Evolutionary conservation across 2,329 filamentous ascomycete species (phyloP).

Genomic region (Cladophialophora exuberans): DNA sequence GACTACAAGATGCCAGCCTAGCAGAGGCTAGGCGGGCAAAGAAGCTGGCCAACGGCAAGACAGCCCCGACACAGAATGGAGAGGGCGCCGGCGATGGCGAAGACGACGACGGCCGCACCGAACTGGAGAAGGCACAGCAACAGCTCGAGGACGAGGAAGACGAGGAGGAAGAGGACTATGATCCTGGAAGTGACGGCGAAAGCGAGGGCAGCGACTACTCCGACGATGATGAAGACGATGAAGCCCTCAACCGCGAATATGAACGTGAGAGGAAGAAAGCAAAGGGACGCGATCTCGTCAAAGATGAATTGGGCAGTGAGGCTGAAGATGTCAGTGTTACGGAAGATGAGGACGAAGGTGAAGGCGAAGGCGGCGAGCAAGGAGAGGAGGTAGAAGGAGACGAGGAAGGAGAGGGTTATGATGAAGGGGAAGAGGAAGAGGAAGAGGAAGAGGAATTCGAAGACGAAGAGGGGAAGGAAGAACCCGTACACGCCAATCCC

Average conservation of each 20-base stretch:
- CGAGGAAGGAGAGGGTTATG: slow-evolving; percentile 12
- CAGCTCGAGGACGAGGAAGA: slow-evolving; percentile 49
- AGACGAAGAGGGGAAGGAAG: not conserved
- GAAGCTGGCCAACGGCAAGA: slow-evolving; percentile 43
- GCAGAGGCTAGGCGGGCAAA: slow-evolving; percentile 64
- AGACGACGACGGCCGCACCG: slow-evolving; percentile 56
- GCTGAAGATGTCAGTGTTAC: slow-evolving; percentile 43
- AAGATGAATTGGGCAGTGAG: slow-evolving; percentile 49
- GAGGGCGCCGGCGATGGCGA: slow-evolving; percentile 33
- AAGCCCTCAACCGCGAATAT: slow-evolving; percentile 35
- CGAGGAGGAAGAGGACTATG: slow-evolving; percentile 55
- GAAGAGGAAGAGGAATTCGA: slow-evolving; percentile 13
- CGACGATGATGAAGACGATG: slow-evolving; percentile 43
- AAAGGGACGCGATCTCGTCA: slow-evolving; percentile 42
- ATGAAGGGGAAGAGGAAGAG: slow-evolving; percentile 15
- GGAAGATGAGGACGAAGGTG: slow-evolving; percentile 31
- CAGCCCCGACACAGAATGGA: not conserved
- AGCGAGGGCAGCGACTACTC: slow-evolving; percentile 53
- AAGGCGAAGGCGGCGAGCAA: slow-evolving; percentile 20
- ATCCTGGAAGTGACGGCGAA: slow-evolving; percentile 53
- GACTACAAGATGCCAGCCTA: slow-evolving; percentile 65
- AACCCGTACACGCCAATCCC: not conserved
- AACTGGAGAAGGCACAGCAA: slow-evolving; percentile 61
- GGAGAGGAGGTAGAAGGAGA: slow-evolving; percentile 21
- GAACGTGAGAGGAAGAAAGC: slow-evolving; percentile 35